Conservation (phyloP, 192 early-diverging fungal species). For the Linnemannia zychae region DNA sequence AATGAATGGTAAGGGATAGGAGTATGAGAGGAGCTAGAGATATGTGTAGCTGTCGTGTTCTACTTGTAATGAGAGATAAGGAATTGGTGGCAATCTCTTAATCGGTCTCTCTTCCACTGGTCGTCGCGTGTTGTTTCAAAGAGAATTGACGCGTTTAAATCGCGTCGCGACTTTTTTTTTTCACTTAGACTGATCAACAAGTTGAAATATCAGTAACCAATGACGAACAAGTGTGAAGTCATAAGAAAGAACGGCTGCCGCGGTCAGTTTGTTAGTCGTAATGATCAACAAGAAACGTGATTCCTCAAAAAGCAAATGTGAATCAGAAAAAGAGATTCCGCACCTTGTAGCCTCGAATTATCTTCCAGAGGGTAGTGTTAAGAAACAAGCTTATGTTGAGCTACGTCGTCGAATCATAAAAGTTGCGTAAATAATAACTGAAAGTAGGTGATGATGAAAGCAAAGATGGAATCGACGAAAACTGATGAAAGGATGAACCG, state of each 20-base stretch:
- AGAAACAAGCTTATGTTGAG: too few species aligned
- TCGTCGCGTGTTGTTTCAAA: slow-evolving; percentile 4
- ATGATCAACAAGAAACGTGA: too few species aligned
- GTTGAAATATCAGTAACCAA: background rate
- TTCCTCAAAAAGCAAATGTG: too few species aligned
- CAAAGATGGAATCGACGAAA: background rate
- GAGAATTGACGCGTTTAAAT: background rate
- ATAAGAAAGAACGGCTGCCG: background rate
- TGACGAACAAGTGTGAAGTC: background rate
- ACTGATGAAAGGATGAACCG: background rate
- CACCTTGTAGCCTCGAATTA: too few species aligned
- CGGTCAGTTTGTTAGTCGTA: background rate
- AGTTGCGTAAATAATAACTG: too few species aligned
- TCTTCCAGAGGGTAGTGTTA: too few species aligned
- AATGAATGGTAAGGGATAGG: background rate
- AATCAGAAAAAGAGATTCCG: too few species aligned
- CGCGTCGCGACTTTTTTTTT: background rate
- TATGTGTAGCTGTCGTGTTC: background rate
- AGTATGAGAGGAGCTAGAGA: background rate
- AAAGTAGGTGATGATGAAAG: too few species aligned
- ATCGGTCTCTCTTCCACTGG: background rate
- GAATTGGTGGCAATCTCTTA: background rate
- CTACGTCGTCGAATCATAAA: too few species aligned
- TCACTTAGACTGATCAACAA: background rate
- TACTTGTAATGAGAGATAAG: background rate